Base-by-base conservation (phyloP, 768 basidiomycete species). In the Dioszegia aurantiaca region DNA sequence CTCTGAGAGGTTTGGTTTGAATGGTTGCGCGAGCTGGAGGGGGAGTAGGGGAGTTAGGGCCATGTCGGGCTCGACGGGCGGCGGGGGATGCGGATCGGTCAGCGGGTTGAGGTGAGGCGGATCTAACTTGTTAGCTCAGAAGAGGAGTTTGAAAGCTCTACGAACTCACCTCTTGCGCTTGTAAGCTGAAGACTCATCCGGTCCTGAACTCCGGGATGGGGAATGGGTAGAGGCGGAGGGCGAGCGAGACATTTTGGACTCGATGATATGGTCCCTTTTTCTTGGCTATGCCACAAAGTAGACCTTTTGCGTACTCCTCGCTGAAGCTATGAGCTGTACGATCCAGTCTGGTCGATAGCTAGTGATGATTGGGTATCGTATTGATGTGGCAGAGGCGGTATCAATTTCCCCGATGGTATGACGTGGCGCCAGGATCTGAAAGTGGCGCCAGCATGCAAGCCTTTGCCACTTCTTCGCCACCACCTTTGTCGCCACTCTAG, bases 1-100 rank as follows among this genome's bases (percentile, higher is more conserved):
- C 41, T 41, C 10, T 37, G 59, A 21, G 43, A 56, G 19, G 10
- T 26, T 37, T 89, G 82, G 64, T 87, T 86, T 68, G 82, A 81
- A 2, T 85, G 85, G 8, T 85, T 86, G 43, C 85, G 80, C 51
- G 85, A 82, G 26, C 86, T 83, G 88, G 88, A 53, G 47, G 51
- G 31, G 59, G 59, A 55, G 59, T 56, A 23, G 19, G 41, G 30
- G 41, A 54, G 39, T 60, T 69, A 2, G 62, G 56, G n/a, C 55
- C 56, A 21, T 54, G 46, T 41, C 77, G 63, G 21, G 71, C 63
- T 26, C 77, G 70, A 26, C 68, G 70, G 10, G 65, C 54, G 0
- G 77, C 76, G 36, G 77, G 77, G 2, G 77, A 77, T 11, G 66
- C 33, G 4, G 75, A 69, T 10, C 76, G 69, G 28, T 75, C 67